Base-by-base conservation (phyloP, 176 grass and related monocot genomes). In the Triticum monococcum region DNA sequence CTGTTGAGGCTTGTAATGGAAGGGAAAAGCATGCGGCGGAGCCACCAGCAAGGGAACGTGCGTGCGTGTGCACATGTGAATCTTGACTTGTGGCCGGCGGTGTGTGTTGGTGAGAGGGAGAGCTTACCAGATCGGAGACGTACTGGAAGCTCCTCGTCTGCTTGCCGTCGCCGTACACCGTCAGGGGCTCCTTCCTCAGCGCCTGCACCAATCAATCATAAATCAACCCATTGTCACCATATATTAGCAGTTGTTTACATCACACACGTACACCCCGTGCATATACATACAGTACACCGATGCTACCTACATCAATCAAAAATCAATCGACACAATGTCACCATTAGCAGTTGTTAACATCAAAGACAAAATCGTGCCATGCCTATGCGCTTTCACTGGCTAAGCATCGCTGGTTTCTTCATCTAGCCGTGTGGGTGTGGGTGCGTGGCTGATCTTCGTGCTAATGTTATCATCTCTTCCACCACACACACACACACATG, bases 91-190 rank as follows among this genome's bases (percentile, higher is more conserved):
- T 73, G 25, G 28, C 28, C 28, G 28, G 23, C 3, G 5, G 0
- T 25, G 73, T 13, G 43, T 43, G 35, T 75, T 72, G 37, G 12
- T 45, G 82, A 88, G 45, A 68, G 85, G 8, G 86, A 89, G n/a
- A 70, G 52, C 84, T 80, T 87, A 98, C 96, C 93, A 98, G 86
- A 84, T 98, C 96, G 66, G 96, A 98, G 61, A 98, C 93, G 84
- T 96, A 98, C 70, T 98, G 96, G 82, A 98, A 98, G 88, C 96
- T 98, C 96, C 96, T 88, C 26, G 96, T 98, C 54, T 98, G 96
- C 90, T 98, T 94, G 40, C 96, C 96, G 80, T 98, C 96, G 54
- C 96, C 96, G n/a, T 98, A 98, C 54, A 98, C 96, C 45, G 96
- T 98, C 81, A 96, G 10, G 7, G 96, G 96, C 76, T 98, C 93